Base-by-base conservation (phyloP, 2,329 filamentous ascomycete species). In the Macrophomina phaseolina region DNA sequence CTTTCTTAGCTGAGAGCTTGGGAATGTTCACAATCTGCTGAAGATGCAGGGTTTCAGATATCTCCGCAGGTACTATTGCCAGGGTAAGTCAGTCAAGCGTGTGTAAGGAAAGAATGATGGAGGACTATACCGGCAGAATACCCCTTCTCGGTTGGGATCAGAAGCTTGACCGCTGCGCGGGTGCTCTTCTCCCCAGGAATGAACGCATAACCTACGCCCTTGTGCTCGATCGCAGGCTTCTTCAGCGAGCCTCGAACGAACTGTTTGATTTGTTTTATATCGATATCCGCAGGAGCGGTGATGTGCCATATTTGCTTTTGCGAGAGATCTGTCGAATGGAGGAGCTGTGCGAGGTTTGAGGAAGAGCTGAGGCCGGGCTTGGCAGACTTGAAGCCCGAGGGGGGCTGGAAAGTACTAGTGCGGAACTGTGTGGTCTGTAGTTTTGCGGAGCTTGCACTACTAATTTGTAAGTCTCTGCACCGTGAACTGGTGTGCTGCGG, bases 251-350 rank as follows among this genome's bases (percentile, higher is more conserved):
- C 85, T 71, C 92, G 84, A 45, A 89, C 84, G 68, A 92, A 81
- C 69, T 89, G 84, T 73, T 88, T 86, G 55, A 93, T 80, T 1
- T 90, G 83, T 11, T 86, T 87, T 66, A 93, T 84, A n/a, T 90
- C 87, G 2, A 93, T 80, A 11, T 87, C 87, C 5, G 88, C 85
- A 2, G 91, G 91, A 3, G 90, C 89, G 9, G 89, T 91, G 71
- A 94, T 92, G 76, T 93, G 91, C 91, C 91, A 94, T 67, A 93
- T 82, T 75, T 93, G 89, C 81, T 92, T 93, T 69, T 89, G 89
- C 66, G 87, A 81, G 7, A 90, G 75, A 71, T 87, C 86, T 65
- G 84, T 83, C 67, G 86, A 81, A 72, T 81, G 84, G 71, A 91
- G 87, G 64, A 90, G 78, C 28, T 85, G 80, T 8, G 73, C 64